Evolutionary conservation across 2,329 filamentous ascomycete species (phyloP).

Genomic region (Fusarium armeniacum): DNA sequence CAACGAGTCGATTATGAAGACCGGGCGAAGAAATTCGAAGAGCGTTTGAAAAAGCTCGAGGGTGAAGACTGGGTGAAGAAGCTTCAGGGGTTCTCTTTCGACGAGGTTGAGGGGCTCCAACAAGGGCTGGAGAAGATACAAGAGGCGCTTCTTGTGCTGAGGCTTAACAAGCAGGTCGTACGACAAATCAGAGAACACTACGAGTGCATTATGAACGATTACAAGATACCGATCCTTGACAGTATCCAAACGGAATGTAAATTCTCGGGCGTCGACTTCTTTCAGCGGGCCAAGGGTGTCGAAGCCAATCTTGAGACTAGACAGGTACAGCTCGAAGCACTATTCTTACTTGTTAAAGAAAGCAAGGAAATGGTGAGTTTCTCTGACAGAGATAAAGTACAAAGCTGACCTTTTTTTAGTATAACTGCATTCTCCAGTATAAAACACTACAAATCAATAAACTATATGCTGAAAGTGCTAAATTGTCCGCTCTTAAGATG

Average conservation of each 20-base stretch:
- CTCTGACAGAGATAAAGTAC: rapidly evolving
- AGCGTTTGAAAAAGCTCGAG: neutral
- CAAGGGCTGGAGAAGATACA: slow-evolving; percentile 24
- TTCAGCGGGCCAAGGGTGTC: neutral
- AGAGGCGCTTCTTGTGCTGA: slow-evolving; percentile 23
- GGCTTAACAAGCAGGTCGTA: slow-evolving; percentile 33
- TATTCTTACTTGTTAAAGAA: slow-evolving; percentile 19
- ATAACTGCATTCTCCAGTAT: slow-evolving; percentile 32
- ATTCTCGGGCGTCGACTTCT: neutral
- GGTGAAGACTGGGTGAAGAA: neutral
- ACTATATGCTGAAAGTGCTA: slow-evolving; percentile 34
- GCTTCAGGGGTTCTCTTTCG: slow-evolving; percentile 9
- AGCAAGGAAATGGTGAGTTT: slow-evolving; percentile 26
- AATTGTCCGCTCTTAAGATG: slow-evolving; percentile 32
- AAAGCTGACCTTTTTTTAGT: slow-evolving; percentile 5
- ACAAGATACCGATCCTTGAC: slow-evolving; percentile 4
- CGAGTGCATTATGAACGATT: slow-evolving; percentile 12
- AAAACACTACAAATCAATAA: slow-evolving; percentile 26
- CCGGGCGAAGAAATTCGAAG: neutral
- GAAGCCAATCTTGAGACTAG: slow-evolving; percentile 26
- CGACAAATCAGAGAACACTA: slow-evolving; percentile 34
- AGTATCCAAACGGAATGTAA: neutral
- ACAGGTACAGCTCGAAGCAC: slow-evolving; percentile 17
- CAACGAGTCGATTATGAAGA: neutral
- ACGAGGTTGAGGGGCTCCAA: slow-evolving; percentile 23